Base-by-base conservation (phyloP, 805 yeast genomes). In the Saturnispora sekii region DNA sequence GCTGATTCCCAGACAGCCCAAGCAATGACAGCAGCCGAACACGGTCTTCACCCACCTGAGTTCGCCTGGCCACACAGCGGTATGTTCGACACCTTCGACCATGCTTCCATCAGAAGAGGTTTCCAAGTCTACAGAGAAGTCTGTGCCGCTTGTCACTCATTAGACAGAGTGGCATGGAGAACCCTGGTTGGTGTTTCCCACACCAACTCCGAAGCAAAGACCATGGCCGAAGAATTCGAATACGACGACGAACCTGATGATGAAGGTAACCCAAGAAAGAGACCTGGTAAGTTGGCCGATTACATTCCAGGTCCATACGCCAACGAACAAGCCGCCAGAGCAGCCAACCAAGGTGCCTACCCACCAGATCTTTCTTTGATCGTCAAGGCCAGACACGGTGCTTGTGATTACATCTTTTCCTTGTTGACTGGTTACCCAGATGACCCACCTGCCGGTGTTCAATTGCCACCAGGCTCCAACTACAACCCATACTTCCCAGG, bases 401-500 rank as follows among this genome's bases (percentile, higher is more conserved):
- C 87, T 56, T 76, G 84, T 64, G 97, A 93, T 68, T 93, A 93
- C 71, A 84, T 93, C 66, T 93, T 93, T 68, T 70, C 97, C 29
- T 72, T 93, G 62, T 81, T 93, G 68, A 93, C 97, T 51, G 98
- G 98, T 64, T 93, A 93, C 75, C 97, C 97, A 60, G 98, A 93
- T 40, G 97, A 93, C 51, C 84, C 96, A 50, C 98, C 98, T 56
- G 97, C 96, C 30, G 98, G 98, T 74, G 96, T 86, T 49, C 75
- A 67, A 43, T 74, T 93, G 59, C 94, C 97, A 48, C 84, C 86
- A 51, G 98, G 98, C 53, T 68, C 95, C 51, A 93, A 93, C 81
- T 93, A 93, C 73, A 93, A 93, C 78, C 98, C 98, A 62, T 93
- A 93, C 77, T 93, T 93, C 96, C 97, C 98, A 66, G 97, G 97